These are phyloP conservation scores for Cystobasidiaceae sp. DNA, from an alignment of 1,284 basidiomycete species.

Conservation along the genomic window DNA sequence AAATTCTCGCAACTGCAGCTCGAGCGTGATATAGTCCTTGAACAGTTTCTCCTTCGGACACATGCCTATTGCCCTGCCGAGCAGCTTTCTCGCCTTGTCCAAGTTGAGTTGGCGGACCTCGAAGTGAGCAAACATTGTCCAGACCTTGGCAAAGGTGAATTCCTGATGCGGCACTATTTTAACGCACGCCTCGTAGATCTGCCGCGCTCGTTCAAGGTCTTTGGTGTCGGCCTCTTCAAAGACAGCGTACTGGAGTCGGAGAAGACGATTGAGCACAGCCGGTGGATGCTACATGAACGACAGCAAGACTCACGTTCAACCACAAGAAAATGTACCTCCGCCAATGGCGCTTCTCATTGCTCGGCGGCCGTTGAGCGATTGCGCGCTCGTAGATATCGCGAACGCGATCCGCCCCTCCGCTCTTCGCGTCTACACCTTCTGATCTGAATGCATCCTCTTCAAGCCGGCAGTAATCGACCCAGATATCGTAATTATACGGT, in stretches of 20 bases:
- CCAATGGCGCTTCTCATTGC: slow-evolving; percentile 83
- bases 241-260: slow-evolving; percentile 75
- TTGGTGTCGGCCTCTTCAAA: slow-evolving; percentile 96
- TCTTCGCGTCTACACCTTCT: slow-evolving; percentile 57
- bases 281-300: slow-evolving; percentile 38
- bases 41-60: slow-evolving; percentile 91
- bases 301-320: slow-evolving; percentile 33
- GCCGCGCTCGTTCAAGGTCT: slow-evolving; percentile 76
- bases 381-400: slow-evolving; percentile 94
- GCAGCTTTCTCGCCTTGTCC: slow-evolving; percentile 74
- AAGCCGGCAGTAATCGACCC: slow-evolving; percentile 93
- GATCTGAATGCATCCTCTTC: slow-evolving; percentile 77
- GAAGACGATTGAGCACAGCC: slow-evolving; percentile 26
- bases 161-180: slow-evolving; percentile 87
- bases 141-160: slow-evolving; percentile 95
- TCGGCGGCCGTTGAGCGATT: slow-evolving; percentile 91
- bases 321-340: slow-evolving; percentile 80
- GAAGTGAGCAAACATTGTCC: slow-evolving; percentile 85
- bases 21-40: slow-evolving; percentile 89
- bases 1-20: slow-evolving; percentile 74
- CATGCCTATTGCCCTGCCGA: slow-evolving; percentile 89
- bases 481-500: slow-evolving; percentile 89
- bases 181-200: slow-evolving; percentile 87
- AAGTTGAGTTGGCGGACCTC: slow-evolving; percentile 83
- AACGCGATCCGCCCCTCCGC: slow-evolving; percentile 62